A percentile compares a stretch with the other conserved stretches of the same genome.
These are phyloP conservation scores for Gossypium australe DNA, from an alignment of 345 rosid species.

Conservation along the genomic window DNA sequence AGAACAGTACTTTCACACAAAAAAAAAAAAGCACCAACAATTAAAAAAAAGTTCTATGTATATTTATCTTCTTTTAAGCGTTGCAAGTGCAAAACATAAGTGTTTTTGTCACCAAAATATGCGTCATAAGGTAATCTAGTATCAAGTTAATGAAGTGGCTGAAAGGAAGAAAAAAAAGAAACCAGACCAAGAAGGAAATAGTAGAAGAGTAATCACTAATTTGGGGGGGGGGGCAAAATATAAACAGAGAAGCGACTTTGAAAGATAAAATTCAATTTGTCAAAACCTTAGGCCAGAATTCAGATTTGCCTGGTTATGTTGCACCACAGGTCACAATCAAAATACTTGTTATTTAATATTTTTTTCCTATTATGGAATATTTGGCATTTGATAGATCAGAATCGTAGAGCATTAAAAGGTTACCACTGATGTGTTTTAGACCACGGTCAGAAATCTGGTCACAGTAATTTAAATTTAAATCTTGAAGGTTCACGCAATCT, in stretches of 20 bases:
- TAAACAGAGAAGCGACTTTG: not conserved
- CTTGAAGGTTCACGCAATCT: constrained; percentile 53
- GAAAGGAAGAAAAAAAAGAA: not conserved
- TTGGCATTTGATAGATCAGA: not conserved
- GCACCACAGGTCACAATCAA: not conserved
- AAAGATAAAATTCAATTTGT: not conserved
- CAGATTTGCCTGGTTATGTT: not conserved
- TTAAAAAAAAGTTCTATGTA: no score
- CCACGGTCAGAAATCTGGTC: constrained; percentile 60
- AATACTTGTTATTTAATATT: not conserved
- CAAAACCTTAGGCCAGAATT: not conserved
- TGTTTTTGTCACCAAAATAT: no score
- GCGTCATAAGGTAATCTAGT: no score
- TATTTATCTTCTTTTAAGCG: no score
- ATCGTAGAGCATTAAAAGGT: constrained; percentile 13
- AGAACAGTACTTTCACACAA: no score
- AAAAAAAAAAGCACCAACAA: no score
- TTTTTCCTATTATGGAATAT: not conserved
- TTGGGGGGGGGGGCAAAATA: not conserved
- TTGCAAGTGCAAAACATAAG: no score
- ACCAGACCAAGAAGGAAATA: not conserved
- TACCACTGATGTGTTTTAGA: constrained; percentile 50
- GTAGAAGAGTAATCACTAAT: not conserved
- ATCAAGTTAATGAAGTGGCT: not conserved
- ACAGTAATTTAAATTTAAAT: constrained; percentile 59